These are phyloP conservation scores for Starmerella lactis-condensi DNA, from an alignment of 805 yeast species.

Conservation along the genomic window DNA sequence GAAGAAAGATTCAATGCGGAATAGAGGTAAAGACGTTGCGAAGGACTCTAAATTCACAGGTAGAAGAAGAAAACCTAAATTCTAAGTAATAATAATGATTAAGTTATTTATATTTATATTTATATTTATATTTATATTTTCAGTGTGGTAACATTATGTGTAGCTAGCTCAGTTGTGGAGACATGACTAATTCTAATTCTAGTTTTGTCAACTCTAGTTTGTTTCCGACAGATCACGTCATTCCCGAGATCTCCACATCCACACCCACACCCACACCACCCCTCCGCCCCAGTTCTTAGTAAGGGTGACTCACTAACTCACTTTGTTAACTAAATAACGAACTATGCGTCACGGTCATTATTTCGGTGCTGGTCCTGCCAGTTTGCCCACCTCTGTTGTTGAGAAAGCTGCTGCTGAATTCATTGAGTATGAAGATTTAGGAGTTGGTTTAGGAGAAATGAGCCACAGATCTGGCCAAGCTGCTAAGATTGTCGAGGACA, in stretches of 20 bases:
- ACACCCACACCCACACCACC: too few species aligned
- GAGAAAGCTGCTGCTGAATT: conserved; percentile 78
- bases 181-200: too few species aligned
- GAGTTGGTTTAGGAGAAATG: conserved; percentile 86
- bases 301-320: too few species aligned
- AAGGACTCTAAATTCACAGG: conserved; percentile 83
- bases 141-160: too few species aligned
- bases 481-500: conserved; percentile 49
- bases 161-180: too few species aligned
- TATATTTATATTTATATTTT: too few species aligned
- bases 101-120: too few species aligned
- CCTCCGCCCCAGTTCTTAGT: too few species aligned
- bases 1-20: conserved; percentile 84
- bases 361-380: conserved; percentile 99
- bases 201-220: too few species aligned
- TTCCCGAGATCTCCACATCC: too few species aligned
- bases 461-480: conserved; percentile 89
- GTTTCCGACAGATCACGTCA: too few species aligned
- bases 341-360: conserved; percentile 26
- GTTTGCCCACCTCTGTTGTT: conserved; percentile 64
- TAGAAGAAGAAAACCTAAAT: conserved; percentile 53
- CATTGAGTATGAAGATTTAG: conserved; percentile 46
- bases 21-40: conserved; percentile 77
- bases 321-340: neutral
- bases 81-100: conserved; percentile 26